Evolutionary conservation across 2,329 filamentous ascomycete species (phyloP).

Genomic region (Penicillium sp.): DNA sequence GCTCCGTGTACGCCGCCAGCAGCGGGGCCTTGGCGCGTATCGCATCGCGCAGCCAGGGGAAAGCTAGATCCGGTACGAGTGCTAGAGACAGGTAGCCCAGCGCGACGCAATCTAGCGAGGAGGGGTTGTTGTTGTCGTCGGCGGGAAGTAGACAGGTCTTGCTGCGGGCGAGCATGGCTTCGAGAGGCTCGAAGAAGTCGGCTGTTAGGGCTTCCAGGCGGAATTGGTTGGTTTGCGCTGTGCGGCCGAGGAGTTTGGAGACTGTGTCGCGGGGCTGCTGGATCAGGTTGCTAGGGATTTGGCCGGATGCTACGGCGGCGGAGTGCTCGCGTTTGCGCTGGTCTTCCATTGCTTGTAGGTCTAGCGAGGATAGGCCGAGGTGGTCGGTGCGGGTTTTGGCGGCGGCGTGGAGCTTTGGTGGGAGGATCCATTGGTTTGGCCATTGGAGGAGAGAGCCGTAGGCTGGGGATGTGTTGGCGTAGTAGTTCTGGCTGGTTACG

Average conservation of each 20-base stretch:
- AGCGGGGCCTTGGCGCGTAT: conserved; percentile 51
- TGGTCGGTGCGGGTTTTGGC: conserved; percentile 69
- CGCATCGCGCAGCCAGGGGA: conserved; percentile 60
- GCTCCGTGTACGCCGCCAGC: conserved; percentile 47
- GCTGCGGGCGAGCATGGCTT: conserved; percentile 55
- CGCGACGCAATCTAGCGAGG: conserved; percentile 73
- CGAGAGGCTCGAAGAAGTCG: conserved; percentile 69
- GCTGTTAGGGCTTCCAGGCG: conserved; percentile 69
- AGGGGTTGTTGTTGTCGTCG: conserved; percentile 45
- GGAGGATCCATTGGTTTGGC: conserved; percentile 83
- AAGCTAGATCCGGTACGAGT: conserved; percentile 59
- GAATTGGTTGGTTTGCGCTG: conserved; percentile 71
- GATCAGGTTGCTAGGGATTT: conserved; percentile 51
- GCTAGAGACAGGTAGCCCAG: conserved; percentile 78
- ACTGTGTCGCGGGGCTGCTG: conserved; percentile 59
- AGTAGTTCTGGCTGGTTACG: conserved; percentile 86
- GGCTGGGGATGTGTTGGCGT: conserved; percentile 70
- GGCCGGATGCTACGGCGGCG: conserved; percentile 38
- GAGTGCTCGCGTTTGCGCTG: conserved; percentile 39
- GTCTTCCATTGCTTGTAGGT: conserved; percentile 54
- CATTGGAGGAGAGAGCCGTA: conserved; percentile 79
- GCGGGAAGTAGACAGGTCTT: conserved; percentile 56
- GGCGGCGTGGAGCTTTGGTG: conserved; percentile 66
- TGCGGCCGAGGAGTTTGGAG: conserved; percentile 59
- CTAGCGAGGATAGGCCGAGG: conserved; percentile 66